These are phyloP conservation scores for Cyberlindnera maclurae DNA, from an alignment of 805 yeast genomes.

Conservation along the genomic window DNA sequence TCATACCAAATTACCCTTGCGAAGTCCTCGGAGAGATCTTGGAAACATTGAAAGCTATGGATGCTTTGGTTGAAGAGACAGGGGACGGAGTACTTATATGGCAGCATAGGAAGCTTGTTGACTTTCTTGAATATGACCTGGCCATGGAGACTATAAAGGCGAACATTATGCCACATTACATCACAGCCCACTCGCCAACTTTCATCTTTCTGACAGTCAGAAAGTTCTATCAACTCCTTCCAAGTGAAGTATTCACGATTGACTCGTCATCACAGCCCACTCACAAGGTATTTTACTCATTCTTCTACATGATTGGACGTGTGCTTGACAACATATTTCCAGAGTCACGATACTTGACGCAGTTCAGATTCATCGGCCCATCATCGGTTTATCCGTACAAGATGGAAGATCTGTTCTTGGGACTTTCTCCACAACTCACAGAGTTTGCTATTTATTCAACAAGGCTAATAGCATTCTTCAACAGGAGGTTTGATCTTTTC, in stretches of 20 bases:
- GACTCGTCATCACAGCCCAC: conserved; percentile 5
- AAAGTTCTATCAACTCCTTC: conserved; percentile 14
- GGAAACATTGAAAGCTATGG: conserved; percentile 10
- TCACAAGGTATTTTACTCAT: conserved; percentile 14
- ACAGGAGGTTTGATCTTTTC: conserved; percentile 19
- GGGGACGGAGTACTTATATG: conserved; percentile 8
- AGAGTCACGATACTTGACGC: conserved; percentile 14
- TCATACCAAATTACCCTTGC: conserved; percentile 15
- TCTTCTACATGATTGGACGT: conserved; percentile 12
- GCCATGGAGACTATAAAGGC: not conserved
- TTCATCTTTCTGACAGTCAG: conserved; percentile 9
- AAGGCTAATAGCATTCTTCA: conserved; percentile 17
- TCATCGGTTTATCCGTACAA: conserved; percentile 17
- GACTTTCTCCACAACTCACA: conserved; percentile 6
- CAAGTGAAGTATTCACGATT: conserved; percentile 15
- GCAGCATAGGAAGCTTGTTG: conserved; percentile 6
- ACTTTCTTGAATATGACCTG: conserved; percentile 7
- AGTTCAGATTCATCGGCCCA: conserved; percentile 22
- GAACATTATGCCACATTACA: conserved; percentile 3
- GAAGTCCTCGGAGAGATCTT: conserved; percentile 14
- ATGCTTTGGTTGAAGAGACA: conserved; percentile 4
- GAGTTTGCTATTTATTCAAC: conserved; percentile 12
- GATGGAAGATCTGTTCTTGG: conserved; percentile 3
- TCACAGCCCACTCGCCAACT: conserved; percentile 14
- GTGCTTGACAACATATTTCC: conserved; percentile 22